phyloP scores from a whole-genome alignment of 108 stramenopile genomes.

The Seminavis robusta region DNA sequence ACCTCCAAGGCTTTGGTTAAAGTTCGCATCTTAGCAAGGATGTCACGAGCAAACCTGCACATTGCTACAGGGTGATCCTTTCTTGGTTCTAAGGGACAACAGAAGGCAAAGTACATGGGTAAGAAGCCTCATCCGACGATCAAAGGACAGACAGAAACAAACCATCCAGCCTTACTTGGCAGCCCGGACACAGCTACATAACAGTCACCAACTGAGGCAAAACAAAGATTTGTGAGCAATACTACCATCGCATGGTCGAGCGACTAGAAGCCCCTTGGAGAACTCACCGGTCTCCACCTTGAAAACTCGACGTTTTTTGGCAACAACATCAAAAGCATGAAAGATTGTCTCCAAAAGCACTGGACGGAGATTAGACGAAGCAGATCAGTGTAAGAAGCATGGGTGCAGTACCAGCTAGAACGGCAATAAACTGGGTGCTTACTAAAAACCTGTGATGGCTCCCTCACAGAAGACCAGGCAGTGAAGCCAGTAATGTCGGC shows the following conservation, averaged over 20 bases:
- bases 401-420: background rate
- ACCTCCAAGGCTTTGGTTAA: slow-evolving; percentile 10
- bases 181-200: slow-evolving; percentile 15
- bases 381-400: background rate
- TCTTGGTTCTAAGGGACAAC: too few relatives aligned
- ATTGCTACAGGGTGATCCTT: slow-evolving; percentile 23
- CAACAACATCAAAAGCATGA: slow-evolving; percentile 4
- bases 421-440: too few relatives aligned
- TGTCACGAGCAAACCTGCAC: slow-evolving; percentile 17
- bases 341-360: slow-evolving; percentile 11
- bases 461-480: slow-evolving; percentile 11
- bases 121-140: too few relatives aligned
- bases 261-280: slow-evolving; percentile 2
- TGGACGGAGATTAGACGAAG: too few relatives aligned
- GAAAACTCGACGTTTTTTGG: slow-evolving; percentile 8
- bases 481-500: slow-evolving; percentile 40
- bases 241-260: too few relatives aligned
- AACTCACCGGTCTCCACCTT: slow-evolving; percentile 10
- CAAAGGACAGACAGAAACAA: too few relatives aligned
- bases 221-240: too few relatives aligned
- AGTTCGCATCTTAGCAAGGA: slow-evolving; percentile 1
- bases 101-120: too few relatives aligned
- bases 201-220: slow-evolving; percentile 17
- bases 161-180: background rate
- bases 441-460: slow-evolving; percentile 12